phyloP scores from a whole-genome alignment of 345 rosid species.

The Tarenaya hassleriana region DNA sequence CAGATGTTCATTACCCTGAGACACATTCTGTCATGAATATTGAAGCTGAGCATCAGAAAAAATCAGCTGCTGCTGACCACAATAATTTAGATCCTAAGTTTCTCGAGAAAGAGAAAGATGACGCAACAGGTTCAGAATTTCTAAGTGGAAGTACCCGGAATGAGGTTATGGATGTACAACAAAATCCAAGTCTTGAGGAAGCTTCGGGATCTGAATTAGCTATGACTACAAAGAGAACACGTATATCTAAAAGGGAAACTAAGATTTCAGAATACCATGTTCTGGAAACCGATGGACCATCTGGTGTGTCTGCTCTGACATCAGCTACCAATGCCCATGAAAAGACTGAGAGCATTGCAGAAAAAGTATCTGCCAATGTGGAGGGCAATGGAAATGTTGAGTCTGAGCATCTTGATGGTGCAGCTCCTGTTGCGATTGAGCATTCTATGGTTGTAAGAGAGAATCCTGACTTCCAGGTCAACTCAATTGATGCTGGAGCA shows the following conservation, averaged over 20 bases:
- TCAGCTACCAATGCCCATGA: neutral
- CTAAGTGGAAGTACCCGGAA: constrained; percentile 11
- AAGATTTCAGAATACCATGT: constrained; percentile 13
- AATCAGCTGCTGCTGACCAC: constrained; percentile 11
- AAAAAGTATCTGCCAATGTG: constrained; percentile 2
- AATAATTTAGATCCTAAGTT: constrained; percentile 13
- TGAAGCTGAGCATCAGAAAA: constrained; percentile 4
- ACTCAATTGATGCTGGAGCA: constrained; percentile 16
- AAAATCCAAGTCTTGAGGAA: constrained; percentile 15
- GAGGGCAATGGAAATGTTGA: constrained; percentile 5
- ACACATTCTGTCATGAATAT: neutral
- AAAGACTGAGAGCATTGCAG: constrained; percentile 7
- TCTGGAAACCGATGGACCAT: constrained; percentile 10
- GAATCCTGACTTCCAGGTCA: constrained; percentile 2
- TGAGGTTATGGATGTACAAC: constrained; percentile 10
- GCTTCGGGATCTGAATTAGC: constrained; percentile 14
- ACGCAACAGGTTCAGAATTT: constrained; percentile 1
- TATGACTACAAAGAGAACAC: constrained; percentile 20
- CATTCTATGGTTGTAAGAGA: constrained; percentile 1
- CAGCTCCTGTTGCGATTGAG: constrained; percentile 16
- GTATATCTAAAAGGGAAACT: constrained; percentile 16
- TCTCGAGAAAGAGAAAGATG: constrained; percentile 18
- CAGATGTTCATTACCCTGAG: neutral
- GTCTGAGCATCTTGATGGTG: constrained; percentile 5
- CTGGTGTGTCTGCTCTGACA: constrained; percentile 14